These are phyloP conservation scores for Conticribra guillardii DNA, from an alignment of 108 stramenopile genomes.

Conservation along the genomic window DNA sequence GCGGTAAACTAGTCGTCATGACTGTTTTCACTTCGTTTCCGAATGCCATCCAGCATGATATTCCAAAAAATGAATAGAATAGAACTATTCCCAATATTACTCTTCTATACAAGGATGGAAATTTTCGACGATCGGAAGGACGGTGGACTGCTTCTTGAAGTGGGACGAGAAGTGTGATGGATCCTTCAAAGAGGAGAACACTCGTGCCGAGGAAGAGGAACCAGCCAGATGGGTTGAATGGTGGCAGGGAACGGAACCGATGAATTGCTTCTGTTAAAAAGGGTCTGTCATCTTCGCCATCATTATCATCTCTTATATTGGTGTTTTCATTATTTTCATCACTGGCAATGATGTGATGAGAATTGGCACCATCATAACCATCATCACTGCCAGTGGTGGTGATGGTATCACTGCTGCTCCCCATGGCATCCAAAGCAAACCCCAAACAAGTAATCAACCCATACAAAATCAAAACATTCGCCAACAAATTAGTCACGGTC, in stretches of 20 bases:
- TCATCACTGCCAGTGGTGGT: neutral
- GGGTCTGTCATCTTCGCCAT: slow-evolving; percentile 12
- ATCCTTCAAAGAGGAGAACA: slow-evolving; percentile 66
- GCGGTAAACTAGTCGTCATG: slow-evolving; percentile 68
- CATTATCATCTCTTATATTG: neutral
- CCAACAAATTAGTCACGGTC: slow-evolving; percentile 70
- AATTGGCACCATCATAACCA: neutral
- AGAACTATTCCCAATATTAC: slow-evolving; percentile 63
- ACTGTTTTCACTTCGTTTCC: slow-evolving; percentile 62
- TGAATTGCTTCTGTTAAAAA: slow-evolving; percentile 10
- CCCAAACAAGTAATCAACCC: slow-evolving; percentile 59
- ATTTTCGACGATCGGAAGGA: slow-evolving; percentile 51
- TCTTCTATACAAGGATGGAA: slow-evolving; percentile 56
- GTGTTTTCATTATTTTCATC: neutral
- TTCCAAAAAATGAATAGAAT: slow-evolving; percentile 71
- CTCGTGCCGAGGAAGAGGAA: slow-evolving; percentile 74
- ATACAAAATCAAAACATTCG: slow-evolving; percentile 67
- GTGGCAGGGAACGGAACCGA: slow-evolving; percentile 22
- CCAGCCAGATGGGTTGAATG: slow-evolving; percentile 52
- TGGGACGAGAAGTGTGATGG: slow-evolving; percentile 75
- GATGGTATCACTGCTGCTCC: neutral
- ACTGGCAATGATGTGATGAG: neutral
- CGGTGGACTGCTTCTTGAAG: slow-evolving; percentile 69
- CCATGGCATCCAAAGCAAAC: slow-evolving; percentile 50
- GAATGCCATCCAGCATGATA: slow-evolving; percentile 67